Evolutionary conservation across 805 yeast genomes (phyloP).

Genomic region (Suhomyces vadensis): DNA sequence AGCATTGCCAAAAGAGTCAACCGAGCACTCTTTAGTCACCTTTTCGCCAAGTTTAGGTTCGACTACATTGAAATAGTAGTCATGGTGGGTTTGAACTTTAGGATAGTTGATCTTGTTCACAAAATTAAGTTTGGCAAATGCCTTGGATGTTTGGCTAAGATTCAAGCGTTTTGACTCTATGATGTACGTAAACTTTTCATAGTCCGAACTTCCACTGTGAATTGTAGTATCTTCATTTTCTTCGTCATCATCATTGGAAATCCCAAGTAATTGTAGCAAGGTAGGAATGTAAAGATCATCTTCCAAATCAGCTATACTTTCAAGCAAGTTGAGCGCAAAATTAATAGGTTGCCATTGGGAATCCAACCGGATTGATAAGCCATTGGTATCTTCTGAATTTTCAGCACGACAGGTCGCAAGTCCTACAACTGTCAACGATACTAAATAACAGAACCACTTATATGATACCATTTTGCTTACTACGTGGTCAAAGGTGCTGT

Average conservation of each 20-base stretch:
- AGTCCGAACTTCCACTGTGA: slow-evolving; percentile 4
- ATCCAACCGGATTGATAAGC: slow-evolving; percentile 23
- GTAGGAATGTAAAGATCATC: slow-evolving; percentile 36
- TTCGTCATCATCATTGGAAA: slow-evolving; percentile 12
- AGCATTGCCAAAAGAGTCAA: slow-evolving; percentile 36
- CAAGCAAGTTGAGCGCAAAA: slow-evolving; percentile 45
- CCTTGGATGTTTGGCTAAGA: slow-evolving; percentile 10
- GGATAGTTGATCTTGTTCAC: slow-evolving; percentile 57
- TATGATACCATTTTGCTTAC: background rate
- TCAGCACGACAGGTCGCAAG: background rate
- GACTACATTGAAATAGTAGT: slow-evolving; percentile 43
- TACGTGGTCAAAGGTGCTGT: no score
- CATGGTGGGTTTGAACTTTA: slow-evolving; percentile 62
- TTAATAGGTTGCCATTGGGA: slow-evolving; percentile 45
- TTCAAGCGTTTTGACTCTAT: slow-evolving; percentile 6
- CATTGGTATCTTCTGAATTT: background rate
- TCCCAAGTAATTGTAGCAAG: slow-evolving; percentile 15
- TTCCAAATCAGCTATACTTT: slow-evolving; percentile 37
- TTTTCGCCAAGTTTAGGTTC: slow-evolving; percentile 23
- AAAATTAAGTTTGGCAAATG: slow-evolving; percentile 44
- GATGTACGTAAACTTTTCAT: slow-evolving; percentile 6
- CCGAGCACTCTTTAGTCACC: slow-evolving; percentile 23
- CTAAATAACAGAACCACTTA: background rate
- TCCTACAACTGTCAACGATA: background rate
- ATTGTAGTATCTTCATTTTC: slow-evolving; percentile 3